phyloP scores from a whole-genome alignment of 768 basidiomycete genomes.

The Lepiota brunneoincarnata region DNA sequence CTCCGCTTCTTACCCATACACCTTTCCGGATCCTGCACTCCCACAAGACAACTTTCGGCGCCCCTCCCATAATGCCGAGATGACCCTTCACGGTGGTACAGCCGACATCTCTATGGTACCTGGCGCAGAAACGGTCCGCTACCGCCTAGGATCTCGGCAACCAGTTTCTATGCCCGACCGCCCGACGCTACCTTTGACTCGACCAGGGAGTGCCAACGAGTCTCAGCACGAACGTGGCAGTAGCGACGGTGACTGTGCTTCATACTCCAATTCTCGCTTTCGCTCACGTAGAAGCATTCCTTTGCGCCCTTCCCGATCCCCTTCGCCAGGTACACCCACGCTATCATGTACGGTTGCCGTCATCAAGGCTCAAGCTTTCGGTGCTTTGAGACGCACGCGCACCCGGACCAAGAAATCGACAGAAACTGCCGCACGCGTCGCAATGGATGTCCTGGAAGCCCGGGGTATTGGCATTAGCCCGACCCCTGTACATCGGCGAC shows the following conservation, averaged over 20 bases:
- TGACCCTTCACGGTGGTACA: slow-evolving; percentile 71
- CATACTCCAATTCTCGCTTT: slow-evolving; percentile 31
- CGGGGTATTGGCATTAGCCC: slow-evolving; percentile 60
- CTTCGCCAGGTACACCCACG: slow-evolving; percentile 41
- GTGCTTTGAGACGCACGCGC: slow-evolving; percentile 77
- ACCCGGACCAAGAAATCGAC: slow-evolving; percentile 69
- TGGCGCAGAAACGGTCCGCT: slow-evolving; percentile 56
- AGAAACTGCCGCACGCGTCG: slow-evolving; percentile 69
- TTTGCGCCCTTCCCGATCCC: slow-evolving; percentile 44
- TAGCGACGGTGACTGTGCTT: slow-evolving; percentile 51
- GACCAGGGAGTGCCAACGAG: slow-evolving; percentile 49
- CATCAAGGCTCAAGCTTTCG: slow-evolving; percentile 89
- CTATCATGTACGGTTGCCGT: slow-evolving; percentile 83
- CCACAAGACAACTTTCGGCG: slow-evolving; percentile 54
- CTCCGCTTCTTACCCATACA: slow-evolving; percentile 59
- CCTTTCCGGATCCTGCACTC: slow-evolving; percentile 53
- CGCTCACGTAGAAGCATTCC: slow-evolving; percentile 45
- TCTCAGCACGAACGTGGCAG: slow-evolving; percentile 52
- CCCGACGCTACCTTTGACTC: slow-evolving; percentile 42
- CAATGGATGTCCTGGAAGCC: slow-evolving; percentile 79
- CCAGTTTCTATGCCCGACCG: slow-evolving; percentile 47
- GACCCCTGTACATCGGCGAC: slow-evolving; percentile 1
- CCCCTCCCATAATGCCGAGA: slow-evolving; percentile 54
- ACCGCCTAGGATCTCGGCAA: slow-evolving; percentile 50
- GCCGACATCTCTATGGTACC: slow-evolving; percentile 61